These are phyloP conservation scores for Lactarius hatsudake DNA, from an alignment of 768 basidiomycete species.

Conservation along the genomic window DNA sequence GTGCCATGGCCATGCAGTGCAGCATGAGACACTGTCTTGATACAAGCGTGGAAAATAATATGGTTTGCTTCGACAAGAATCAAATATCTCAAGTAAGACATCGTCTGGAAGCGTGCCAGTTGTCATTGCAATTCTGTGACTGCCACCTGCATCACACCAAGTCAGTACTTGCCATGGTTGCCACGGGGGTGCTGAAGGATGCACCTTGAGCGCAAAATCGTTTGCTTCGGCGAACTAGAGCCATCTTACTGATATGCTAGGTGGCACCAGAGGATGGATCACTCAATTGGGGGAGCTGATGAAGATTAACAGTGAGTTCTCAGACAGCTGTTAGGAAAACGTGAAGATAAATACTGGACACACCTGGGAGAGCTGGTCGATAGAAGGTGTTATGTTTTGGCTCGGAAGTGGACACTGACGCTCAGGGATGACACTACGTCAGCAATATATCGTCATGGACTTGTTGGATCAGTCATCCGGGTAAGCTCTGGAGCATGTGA, in stretches of 20 bases:
- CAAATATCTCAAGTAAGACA: neutral
- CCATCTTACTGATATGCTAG: neutral
- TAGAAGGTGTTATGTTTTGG: neutral
- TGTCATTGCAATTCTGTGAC: neutral
- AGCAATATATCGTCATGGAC: too few relatives aligned
- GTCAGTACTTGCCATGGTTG: neutral
- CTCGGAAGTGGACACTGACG: too few relatives aligned
- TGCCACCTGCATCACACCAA: neutral
- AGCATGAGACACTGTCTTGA: too few relatives aligned
- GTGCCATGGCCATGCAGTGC: neutral
- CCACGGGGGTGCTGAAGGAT: neutral
- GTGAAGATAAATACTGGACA: constrained; percentile 20
- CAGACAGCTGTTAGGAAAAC: constrained; percentile 45
- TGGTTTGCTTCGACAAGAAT: neutral
- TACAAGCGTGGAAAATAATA: too few relatives aligned
- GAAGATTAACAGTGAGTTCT: neutral
- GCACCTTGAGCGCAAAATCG: neutral
- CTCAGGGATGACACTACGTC: too few relatives aligned
- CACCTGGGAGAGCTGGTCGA: neutral
- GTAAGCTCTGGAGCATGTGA: too few relatives aligned
- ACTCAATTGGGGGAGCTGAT: neutral
- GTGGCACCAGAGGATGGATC: neutral
- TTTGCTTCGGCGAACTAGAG: neutral
- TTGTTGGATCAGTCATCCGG: too few relatives aligned
- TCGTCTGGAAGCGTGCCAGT: neutral